Percentiles rank a stretch among this genome's conserved stretches.
phyloP scores from a whole-genome alignment of 352 stramenopile genomes.

The Phytophthora uliginosa region DNA sequence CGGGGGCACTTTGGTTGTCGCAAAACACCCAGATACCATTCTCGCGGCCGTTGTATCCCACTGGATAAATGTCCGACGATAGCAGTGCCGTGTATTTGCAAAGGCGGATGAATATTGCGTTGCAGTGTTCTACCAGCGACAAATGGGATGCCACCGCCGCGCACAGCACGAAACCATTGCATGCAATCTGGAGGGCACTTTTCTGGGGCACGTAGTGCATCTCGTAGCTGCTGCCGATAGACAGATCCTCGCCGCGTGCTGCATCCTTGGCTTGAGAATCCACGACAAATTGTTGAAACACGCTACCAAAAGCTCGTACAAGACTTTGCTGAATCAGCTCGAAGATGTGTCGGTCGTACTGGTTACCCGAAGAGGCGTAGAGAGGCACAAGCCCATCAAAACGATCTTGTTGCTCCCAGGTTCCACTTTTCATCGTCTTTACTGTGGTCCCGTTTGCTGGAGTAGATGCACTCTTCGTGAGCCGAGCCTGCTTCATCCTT shows the following conservation, averaged over 20 bases:
- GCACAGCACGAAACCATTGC: constrained; percentile 80
- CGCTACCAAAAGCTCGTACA: constrained; percentile 67
- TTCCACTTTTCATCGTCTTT: constrained; percentile 22
- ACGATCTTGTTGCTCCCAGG: constrained; percentile 15
- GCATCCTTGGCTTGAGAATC: constrained; percentile 63
- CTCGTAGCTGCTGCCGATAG: constrained; percentile 35
- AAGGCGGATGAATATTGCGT: constrained; percentile 67
- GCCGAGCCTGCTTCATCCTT: constrained; percentile 35
- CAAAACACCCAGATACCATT: constrained; percentile 74
- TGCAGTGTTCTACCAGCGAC: constrained; percentile 63
- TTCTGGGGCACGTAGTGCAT: constrained; percentile 78
- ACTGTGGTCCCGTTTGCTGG: constrained; percentile 11
- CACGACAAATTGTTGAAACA: constrained; percentile 81
- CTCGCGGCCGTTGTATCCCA: constrained; percentile 65
- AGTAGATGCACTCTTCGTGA: constrained; percentile 34
- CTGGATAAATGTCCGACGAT: constrained; percentile 65
- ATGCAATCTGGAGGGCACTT: constrained; percentile 76
- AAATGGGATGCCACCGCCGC: constrained; percentile 69
- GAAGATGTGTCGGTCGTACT: constrained; percentile 83
- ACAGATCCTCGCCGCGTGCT: constrained; percentile 31
- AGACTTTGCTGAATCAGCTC: constrained; percentile 65
- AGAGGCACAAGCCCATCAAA: constrained; percentile 19
- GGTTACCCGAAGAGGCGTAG: constrained; percentile 38
- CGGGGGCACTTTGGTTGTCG: constrained; percentile 71
- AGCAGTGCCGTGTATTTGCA: constrained; percentile 76